Evolutionary conservation across 176 grass and related monocot genomes (phyloP).

Genomic region (Raddia distichophylla): DNA sequence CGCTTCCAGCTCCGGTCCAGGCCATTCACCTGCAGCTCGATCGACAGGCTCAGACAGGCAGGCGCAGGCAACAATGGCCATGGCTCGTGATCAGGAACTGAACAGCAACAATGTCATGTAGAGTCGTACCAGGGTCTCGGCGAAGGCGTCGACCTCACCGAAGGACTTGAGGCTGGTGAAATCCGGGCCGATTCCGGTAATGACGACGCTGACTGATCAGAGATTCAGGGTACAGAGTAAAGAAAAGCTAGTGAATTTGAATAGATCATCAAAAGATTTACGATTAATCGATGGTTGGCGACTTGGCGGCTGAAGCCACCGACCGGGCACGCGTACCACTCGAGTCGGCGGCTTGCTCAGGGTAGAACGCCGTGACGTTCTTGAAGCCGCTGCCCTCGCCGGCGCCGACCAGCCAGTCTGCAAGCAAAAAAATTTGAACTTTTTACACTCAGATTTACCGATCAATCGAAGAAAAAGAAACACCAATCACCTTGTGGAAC

Average conservation of each 20-base stretch:
- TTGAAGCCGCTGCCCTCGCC: constrained; percentile 68
- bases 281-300: background rate
- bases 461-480: background rate
- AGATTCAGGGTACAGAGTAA: background rate
- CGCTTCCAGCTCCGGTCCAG: constrained; percentile 87
- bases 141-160: constrained; percentile 83
- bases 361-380: constrained; percentile 85
- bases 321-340: constrained; percentile 46
- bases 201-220: constrained; percentile 79
- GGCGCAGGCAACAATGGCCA: constrained; percentile 9
- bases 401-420: constrained; percentile 77
- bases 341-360: constrained; percentile 59
- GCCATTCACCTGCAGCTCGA: constrained; percentile 49
- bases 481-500: constrained; percentile 55
- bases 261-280: background rate
- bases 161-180: constrained; percentile 95
- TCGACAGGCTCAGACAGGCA: constrained; percentile 17
- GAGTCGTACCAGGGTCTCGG: constrained; percentile 66
- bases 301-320: background rate
- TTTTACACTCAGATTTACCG: too few species aligned
- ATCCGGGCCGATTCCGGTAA: constrained; percentile 90
- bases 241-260: constrained; percentile 16
- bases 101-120: background rate
- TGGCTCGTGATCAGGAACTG: background rate
- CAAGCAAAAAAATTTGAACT: background rate